Evolutionary conservation across 1,284 basidiomycete genomes (phyloP), one percentile per base, ranked within the genome.

Genomic region (Ceratorhiza oryzae-sativae): DNA sequence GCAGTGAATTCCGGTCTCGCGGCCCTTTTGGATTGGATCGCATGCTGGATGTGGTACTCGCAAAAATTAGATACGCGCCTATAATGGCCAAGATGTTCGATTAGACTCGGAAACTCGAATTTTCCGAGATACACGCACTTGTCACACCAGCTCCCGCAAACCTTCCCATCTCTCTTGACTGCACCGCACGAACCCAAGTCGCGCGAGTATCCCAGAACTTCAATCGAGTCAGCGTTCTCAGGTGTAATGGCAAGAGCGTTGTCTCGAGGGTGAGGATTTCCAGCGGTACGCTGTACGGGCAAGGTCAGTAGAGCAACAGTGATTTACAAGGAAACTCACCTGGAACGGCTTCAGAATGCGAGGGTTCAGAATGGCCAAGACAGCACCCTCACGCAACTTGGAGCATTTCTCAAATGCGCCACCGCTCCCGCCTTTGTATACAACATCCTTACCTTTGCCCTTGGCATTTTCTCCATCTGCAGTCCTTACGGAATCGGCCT

Each of bases 211-310:
- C 97, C 97, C 61, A 99, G 89, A 41, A 93, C 83, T n/a, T 88
- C 85, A 56, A 97, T 89, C 1, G 92, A 91, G 2, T 88, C 86
- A 0, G 88, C 89, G 0, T 89, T 92, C 58, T 90, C 88, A 0
- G 97, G 97, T 0, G 94, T 96, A 59, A 99, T 80, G 0, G 93
- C 93, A 5, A 98, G 86, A 27, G 95, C 88, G 75, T 96, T 94
- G 48, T 87, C 87, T 13, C 87, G 85, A 2, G 90, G 90, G 80
- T 93, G 91, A 0, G 92, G 91, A n/a, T 80, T 83, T 71, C 87
- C 84, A 30, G 67, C 72, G 30, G 34, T 62, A 25, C 71, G 46
- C 58, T 74, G 45, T 42, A 34, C 20, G 30, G 41, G 15, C 32
- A 53, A 53, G 25, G 32, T 5, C 25, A 25, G 25, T 5, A 10